These are phyloP conservation scores for Fusarium tanahbumbuense DNA, from an alignment of 2,329 filamentous ascomycete genomes.

Conservation along the genomic window DNA sequence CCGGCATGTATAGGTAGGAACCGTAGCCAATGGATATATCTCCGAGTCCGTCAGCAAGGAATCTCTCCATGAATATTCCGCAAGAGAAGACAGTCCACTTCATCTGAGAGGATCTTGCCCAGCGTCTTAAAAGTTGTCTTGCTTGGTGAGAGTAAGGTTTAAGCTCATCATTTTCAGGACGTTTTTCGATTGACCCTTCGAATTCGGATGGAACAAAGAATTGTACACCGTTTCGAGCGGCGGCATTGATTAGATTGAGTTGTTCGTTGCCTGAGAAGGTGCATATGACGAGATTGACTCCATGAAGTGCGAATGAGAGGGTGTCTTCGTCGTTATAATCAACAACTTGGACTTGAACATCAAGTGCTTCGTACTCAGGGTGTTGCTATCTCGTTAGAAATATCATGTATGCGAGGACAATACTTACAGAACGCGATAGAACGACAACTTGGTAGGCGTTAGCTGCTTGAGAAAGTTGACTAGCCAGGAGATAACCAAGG, in stretches of 20 bases:
- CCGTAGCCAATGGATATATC: slow-evolving; percentile 68
- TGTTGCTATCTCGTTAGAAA: slow-evolving; percentile 58
- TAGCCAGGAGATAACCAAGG: slow-evolving; percentile 59
- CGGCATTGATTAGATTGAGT: slow-evolving; percentile 78
- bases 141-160: slow-evolving; percentile 66
- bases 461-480: slow-evolving; percentile 65
- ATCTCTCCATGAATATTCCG: slow-evolving; percentile 80
- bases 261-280: slow-evolving; percentile 76
- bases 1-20: slow-evolving; percentile 66
- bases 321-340: slow-evolving; percentile 70
- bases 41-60: slow-evolving; percentile 74
- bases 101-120: slow-evolving; percentile 62
- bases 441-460: slow-evolving; percentile 76
- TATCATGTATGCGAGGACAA: neutral
- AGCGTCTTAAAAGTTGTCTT: slow-evolving; percentile 66
- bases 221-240: slow-evolving; percentile 71
- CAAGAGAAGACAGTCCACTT: slow-evolving; percentile 78
- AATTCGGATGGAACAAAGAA: slow-evolving; percentile 82
- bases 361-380: slow-evolving; percentile 64
- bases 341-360: slow-evolving; percentile 75
- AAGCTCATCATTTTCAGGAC: slow-evolving; percentile 67
- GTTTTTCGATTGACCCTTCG: slow-evolving; percentile 70
- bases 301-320: slow-evolving; percentile 74
- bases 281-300: slow-evolving; percentile 80
- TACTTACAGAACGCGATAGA: slow-evolving; percentile 66